Conservation (phyloP, 805 yeast genomes). For the Kluyveromyces lactis region DNA sequence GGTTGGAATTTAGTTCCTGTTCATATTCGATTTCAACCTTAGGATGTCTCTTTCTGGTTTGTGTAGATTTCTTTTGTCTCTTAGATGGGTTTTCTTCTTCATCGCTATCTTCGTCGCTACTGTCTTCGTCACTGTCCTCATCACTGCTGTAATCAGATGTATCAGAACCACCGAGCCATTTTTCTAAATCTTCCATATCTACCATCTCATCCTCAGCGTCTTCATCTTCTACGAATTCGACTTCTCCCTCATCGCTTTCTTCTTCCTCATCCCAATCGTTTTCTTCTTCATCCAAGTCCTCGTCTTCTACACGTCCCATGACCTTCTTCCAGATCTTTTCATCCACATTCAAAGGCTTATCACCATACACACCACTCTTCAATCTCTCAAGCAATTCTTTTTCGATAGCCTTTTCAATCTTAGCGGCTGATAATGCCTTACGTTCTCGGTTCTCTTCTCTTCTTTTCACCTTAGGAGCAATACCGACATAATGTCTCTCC, state of each 20-base stretch:
- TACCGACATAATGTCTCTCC: constrained; percentile 89
- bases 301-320: constrained; percentile 72
- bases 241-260: constrained; percentile 60
- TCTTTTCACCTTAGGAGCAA: constrained; percentile 88
- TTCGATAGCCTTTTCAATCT: constrained; percentile 93
- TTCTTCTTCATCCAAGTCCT: constrained; percentile 42
- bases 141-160: constrained; percentile 32
- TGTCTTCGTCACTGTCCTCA: constrained; percentile 28
- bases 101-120: constrained; percentile 27
- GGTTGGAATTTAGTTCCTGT: constrained; percentile 43
- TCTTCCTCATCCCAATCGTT: constrained; percentile 44
- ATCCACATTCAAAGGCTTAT: constrained; percentile 93
- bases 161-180: constrained; percentile 64
- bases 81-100: constrained; percentile 32
- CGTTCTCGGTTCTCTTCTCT: constrained; percentile 93
- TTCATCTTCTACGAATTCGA: constrained; percentile 84
- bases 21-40: constrained; percentile 81
- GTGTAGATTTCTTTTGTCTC: constrained; percentile 30
- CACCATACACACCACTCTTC: constrained; percentile 97
- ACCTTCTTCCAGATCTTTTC: constrained; percentile 94
- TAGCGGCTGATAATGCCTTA: constrained; percentile 94
- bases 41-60: constrained; percentile 48
- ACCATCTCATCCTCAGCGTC: constrained; percentile 85
- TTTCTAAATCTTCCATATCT: constrained; percentile 87
- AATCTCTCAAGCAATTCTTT: constrained; percentile 89